Evolutionary conservation across 2,329 filamentous ascomycete species (phyloP).

Genomic region (Paraphaeosphaeria minitans): DNA sequence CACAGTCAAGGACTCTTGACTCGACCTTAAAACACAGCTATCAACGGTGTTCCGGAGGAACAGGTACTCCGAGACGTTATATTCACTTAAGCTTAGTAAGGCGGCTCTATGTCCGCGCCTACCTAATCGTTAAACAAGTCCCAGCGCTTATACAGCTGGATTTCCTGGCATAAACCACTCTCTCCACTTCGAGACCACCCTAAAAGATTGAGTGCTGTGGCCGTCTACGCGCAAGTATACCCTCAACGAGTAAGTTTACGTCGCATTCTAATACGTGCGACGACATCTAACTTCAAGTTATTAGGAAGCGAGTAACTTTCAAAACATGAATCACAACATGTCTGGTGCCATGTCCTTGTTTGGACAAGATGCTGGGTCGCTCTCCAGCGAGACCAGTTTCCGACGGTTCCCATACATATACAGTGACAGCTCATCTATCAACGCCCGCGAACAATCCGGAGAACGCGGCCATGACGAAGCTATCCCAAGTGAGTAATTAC

Average conservation of each 20-base stretch:
- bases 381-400: too few relatives aligned
- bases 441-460: too few relatives aligned
- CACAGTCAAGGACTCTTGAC: too few relatives aligned
- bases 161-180: not conserved
- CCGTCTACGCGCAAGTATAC: not conserved
- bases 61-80: not conserved
- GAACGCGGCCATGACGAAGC: too few relatives aligned
- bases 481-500: too few relatives aligned
- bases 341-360: too few relatives aligned
- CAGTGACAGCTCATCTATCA: too few relatives aligned
- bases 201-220: accelerated
- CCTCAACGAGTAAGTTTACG: not conserved
- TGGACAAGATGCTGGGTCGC: too few relatives aligned
- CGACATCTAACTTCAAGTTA: too few relatives aligned
- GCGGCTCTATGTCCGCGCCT: not conserved
- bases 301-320: too few relatives aligned
- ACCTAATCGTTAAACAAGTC: not conserved
- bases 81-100: not conserved
- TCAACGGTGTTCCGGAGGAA: not conserved
- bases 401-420: too few relatives aligned
- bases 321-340: too few relatives aligned
- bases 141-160: not conserved
- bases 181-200: not conserved
- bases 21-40: not conserved
- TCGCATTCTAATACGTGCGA: not conserved